Evolutionary conservation across 202 grass and related monocot genomes (phyloP), one percentile per base, ranked within the genome.

Genomic region (Eragrostis tef): DNA sequence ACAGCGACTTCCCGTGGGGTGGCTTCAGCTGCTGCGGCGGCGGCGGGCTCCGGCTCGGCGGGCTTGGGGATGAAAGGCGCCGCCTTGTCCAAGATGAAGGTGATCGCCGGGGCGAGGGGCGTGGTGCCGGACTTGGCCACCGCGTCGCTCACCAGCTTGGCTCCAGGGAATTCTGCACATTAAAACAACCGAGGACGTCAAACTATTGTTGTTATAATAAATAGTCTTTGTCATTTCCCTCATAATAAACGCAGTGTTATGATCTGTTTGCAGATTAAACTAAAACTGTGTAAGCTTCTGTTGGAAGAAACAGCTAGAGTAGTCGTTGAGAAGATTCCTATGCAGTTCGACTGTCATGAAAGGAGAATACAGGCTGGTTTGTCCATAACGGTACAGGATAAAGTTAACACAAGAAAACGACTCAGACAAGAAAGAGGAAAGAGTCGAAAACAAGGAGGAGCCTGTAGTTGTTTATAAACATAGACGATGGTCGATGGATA

Each of bases 11-110:
- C 92, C 21, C 84, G 77, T 51, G 91, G 63, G 59, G 88, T 88
- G 15, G 78, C 80, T 73, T 83, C 83, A 42, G 41, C 87, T 2
- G 74, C 59, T 3, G n/a, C n/a, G n/a, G n/a, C n/a, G n/a, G n/a
- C n/a, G n/a, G n/a, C 87, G 13, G 41, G 48, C 73, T 84, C 89
- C 36, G 67, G 62, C 83, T 90, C 29, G 2, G 59, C 87, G 10
- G 59, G 61, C 79, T 92, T 88, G 13, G 81, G 76, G 26, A 93
- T 85, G 48, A 98, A 94, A n/a, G 88, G 84, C 15, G 84, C 80
- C 0, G 91, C 92, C 86, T 98, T 98, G 17, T 85, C 88, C 15
- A 94, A 81, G 88, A 98, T 61, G 88, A 98, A 94, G 86, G 86
- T 51, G 79, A 98, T 73, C 13, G 90, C 88, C 6, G 72, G 82